These are phyloP conservation scores for Termitomyces sp. DNA, from an alignment of 768 basidiomycete species.

Conservation along the genomic window DNA sequence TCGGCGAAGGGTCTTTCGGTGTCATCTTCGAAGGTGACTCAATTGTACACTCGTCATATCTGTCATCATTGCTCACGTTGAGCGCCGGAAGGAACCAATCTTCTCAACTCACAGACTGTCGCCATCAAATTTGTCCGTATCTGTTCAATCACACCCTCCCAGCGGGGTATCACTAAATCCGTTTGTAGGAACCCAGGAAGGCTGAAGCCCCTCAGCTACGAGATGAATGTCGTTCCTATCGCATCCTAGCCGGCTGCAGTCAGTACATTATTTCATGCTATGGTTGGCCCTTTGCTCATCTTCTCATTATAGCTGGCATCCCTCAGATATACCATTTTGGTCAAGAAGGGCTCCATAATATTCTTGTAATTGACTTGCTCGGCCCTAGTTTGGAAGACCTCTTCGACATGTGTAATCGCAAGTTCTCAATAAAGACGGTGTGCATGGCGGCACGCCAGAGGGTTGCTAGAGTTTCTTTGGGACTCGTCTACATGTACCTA, in stretches of 20 bases:
- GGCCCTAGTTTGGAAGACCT: conserved; percentile 96
- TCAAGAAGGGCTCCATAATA: conserved; percentile 97
- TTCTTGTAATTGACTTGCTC: conserved; percentile 96
- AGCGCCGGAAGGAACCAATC: conserved; percentile 72
- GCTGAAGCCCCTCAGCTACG: conserved; percentile 97
- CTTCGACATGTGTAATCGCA: conserved; percentile 98
- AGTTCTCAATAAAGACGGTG: conserved; percentile 97
- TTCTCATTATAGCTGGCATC: conserved; percentile 69
- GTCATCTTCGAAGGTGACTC: conserved; percentile 82
- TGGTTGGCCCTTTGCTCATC: conserved; percentile 15
- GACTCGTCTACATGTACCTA: conserved; percentile 4
- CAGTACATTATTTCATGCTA: conserved; percentile 30
- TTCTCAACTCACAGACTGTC: conserved; percentile 97
- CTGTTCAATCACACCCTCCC: conserved; percentile 8
- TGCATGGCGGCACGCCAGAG: conserved; percentile 99
- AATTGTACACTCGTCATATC: background rate
- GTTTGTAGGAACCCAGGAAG: conserved; percentile 75
- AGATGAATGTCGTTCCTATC: conserved; percentile 97
- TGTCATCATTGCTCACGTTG: background rate
- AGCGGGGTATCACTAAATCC: conserved; percentile 11
- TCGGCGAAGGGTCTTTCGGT: conserved; percentile 98
- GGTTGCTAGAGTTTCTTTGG: conserved; percentile 38
- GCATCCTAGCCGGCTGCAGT: conserved; percentile 88
- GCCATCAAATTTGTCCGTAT: conserved; percentile 98
- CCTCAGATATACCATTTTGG: conserved; percentile 99